Evolutionary conservation across 352 stramenopile species (phyloP).

Genomic region (Paralagenidium karlingii): DNA sequence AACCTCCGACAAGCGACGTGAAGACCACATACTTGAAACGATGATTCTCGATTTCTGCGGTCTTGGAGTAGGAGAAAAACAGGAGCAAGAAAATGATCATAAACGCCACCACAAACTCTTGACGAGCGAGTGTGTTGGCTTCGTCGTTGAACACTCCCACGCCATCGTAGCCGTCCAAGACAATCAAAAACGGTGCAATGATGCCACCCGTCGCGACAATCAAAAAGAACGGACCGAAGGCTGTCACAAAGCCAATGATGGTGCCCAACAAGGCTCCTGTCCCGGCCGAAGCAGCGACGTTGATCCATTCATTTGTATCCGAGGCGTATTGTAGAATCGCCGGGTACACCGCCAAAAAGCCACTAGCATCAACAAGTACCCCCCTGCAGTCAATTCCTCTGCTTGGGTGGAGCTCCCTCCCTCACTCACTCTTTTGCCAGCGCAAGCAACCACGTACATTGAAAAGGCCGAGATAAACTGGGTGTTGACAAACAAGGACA

Average conservation of each 20-base stretch:
- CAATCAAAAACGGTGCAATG: constrained; percentile 1
- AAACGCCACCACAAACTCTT: constrained; percentile 8
- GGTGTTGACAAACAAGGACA: constrained; percentile 4
- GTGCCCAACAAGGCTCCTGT: constrained; percentile 1
- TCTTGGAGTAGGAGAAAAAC: constrained; percentile 4
- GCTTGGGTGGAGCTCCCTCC: not conserved
- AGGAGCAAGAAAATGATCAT: constrained; percentile 2
- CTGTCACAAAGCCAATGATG: constrained; percentile 1
- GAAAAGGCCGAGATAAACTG: constrained; percentile 7
- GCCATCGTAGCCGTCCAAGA: constrained; percentile 1
- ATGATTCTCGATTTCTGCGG: constrained; percentile 2
- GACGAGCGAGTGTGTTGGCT: constrained; percentile 1
- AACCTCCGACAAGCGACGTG: constrained; percentile 2
- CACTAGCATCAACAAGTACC: constrained; percentile 2
- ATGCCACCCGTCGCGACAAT: constrained; percentile 2
- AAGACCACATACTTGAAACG: constrained; percentile 7
- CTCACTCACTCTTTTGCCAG: no score
- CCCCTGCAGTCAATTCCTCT: not conserved
- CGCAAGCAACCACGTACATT: constrained; percentile 3
- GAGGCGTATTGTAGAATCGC: constrained; percentile 3
- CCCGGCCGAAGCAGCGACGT: constrained; percentile 2
- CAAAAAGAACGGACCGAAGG: constrained; percentile 1
- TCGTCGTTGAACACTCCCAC: constrained; percentile 1
- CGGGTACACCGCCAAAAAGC: constrained; percentile 6
- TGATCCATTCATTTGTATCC: constrained; percentile 1